Conservation (phyloP, 2,329 filamentous ascomycete species). For the Chaetomium olivaceum region DNA sequence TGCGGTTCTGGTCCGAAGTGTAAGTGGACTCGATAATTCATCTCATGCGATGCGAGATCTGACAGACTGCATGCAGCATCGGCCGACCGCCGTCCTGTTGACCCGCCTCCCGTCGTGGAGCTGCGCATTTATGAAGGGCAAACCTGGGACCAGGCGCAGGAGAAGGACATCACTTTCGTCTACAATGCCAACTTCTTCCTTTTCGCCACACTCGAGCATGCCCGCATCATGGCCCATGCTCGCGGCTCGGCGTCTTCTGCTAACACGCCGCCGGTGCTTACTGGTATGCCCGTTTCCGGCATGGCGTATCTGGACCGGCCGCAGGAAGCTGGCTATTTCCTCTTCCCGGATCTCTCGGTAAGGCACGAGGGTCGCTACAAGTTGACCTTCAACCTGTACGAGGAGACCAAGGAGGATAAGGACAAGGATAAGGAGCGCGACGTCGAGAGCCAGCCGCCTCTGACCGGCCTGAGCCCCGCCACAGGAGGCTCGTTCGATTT, state of each 20-base stretch:
- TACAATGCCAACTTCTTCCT: conserved; percentile 99
- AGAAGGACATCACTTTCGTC: conserved; percentile 78
- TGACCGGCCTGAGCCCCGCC: conserved; percentile 36
- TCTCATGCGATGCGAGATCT: conserved; percentile 7
- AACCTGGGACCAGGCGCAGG: conserved; percentile 59
- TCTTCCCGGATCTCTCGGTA: conserved; percentile 95
- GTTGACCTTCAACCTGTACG: conserved; percentile 90
- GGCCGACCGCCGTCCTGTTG: conserved; percentile 86
- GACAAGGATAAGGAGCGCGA: conserved; percentile 62
- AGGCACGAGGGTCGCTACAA: conserved; percentile 91
- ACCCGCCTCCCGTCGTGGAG: conserved; percentile 92
- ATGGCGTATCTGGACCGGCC: conserved; percentile 96
- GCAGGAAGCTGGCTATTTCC: conserved; percentile 79
- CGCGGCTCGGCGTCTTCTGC: conserved; percentile 66
- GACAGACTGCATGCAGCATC: conserved; percentile 61
- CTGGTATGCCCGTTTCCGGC: conserved; percentile 90
- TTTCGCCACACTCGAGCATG: conserved; percentile 86
- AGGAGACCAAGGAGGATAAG: conserved; percentile 83
- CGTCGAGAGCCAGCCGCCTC: conserved; percentile 37
- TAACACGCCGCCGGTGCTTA: conserved; percentile 78
- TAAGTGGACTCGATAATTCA: conserved; percentile 48
- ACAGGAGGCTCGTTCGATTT: conserved; percentile 68
- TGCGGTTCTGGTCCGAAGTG: conserved; percentile 96
- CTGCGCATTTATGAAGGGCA: conserved; percentile 78
- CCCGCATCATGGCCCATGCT: conserved; percentile 78